A percentile compares a stretch with the other conserved stretches of the same genome.
phyloP scores from a whole-genome alignment of 2,329 filamentous ascomycete species.

The Epichloe brachyelytri region DNA sequence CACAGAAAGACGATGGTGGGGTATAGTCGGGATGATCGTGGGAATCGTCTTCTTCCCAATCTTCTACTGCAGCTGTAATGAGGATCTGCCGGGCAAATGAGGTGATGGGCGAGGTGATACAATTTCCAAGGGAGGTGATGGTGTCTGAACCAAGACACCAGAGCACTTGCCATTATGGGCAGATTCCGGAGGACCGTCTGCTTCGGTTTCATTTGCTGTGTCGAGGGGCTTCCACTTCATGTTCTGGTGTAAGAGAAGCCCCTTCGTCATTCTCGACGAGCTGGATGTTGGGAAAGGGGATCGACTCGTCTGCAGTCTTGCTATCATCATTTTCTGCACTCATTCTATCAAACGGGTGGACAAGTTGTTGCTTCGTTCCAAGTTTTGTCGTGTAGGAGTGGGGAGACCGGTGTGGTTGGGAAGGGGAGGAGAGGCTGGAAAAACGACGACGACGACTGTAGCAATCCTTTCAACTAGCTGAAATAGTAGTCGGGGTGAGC shows the following conservation, averaged over 20 bases:
- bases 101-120: conserved; percentile 2
- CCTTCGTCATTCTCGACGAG: conserved; percentile 1
- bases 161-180: background rate
- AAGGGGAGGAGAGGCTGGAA: background rate
- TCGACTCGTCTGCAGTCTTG: background rate
- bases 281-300: background rate
- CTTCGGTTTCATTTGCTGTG: background rate
- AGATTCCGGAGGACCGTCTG: background rate
- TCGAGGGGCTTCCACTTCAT: background rate
- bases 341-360: background rate
- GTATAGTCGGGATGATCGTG: background rate
- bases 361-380: background rate
- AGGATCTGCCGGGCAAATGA: background rate
- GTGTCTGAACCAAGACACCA: background rate
- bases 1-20: conserved; percentile 3
- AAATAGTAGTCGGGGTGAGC: background rate
- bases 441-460: background rate
- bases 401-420: background rate
- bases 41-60: conserved; percentile 5
- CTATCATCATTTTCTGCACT: background rate
- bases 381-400: background rate
- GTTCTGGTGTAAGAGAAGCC: background rate
- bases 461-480: background rate
- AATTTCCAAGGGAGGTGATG: background rate
- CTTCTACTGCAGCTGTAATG: conserved; percentile 6